Conservation (phyloP, 257 asterid species). For the Nicotiana tabacum region DNA sequence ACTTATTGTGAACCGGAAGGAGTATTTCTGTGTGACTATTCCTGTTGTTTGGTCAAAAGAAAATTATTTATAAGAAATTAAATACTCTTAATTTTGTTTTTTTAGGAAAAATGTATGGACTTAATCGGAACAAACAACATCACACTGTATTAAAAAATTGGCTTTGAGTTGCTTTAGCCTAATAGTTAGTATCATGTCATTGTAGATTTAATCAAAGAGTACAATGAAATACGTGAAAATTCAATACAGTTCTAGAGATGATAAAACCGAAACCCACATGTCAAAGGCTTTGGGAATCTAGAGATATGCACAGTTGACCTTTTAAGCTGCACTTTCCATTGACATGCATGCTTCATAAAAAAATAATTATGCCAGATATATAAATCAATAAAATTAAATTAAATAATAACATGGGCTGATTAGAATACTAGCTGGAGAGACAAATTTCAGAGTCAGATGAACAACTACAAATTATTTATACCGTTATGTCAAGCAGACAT, state of each 20-base stretch:
- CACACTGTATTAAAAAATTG: too few relatives aligned
- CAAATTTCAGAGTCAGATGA: slow-evolving; percentile 29
- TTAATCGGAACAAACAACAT: too few relatives aligned
- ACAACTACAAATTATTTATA: slow-evolving; percentile 11
- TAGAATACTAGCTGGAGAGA: slow-evolving; percentile 7
- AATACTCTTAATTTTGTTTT: too few relatives aligned
- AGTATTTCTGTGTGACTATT: too few relatives aligned
- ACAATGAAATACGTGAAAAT: neutral
- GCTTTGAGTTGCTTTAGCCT: too few relatives aligned
- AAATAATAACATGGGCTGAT: neutral
- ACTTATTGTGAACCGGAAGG: too few relatives aligned
- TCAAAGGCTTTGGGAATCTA: neutral
- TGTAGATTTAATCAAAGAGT: too few relatives aligned
- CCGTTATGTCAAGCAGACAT: slow-evolving; percentile 33
- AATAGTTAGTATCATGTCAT: too few relatives aligned
- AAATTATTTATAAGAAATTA: too few relatives aligned
- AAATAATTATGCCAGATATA: neutral
- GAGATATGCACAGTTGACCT: neutral
- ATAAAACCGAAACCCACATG: neutral
- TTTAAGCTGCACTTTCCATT: neutral
- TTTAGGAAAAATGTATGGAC: too few relatives aligned
- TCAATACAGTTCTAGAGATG: neutral
- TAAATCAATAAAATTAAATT: neutral
- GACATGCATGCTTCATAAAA: neutral
- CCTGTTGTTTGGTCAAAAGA: too few relatives aligned